Base-by-base conservation (phyloP, 2,329 filamentous ascomycete genomes). In the Pyrenophora graminea region DNA sequence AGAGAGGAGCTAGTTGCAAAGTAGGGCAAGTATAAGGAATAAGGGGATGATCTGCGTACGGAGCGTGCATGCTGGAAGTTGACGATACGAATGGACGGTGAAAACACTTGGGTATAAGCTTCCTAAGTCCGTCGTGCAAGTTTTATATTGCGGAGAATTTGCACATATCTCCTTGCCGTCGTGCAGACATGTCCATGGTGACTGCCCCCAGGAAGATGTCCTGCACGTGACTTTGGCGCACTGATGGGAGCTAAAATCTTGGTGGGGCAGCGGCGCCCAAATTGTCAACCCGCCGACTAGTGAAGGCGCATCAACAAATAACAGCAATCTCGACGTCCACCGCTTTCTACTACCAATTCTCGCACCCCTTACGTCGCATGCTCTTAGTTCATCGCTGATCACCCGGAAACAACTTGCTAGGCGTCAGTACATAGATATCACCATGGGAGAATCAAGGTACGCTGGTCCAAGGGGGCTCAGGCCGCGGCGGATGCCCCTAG, bases 391-490 rank as follows among this genome's bases (percentile, higher is more conserved):
- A 47, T 48, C 44, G 39, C 44, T 27, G 33, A 49, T 39, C 40
- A 49, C 39, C 43, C 48, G 32, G 21, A 19, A 27, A 38, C 33
- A 49, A 33, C 39, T 8, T 45, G 36, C 37, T 23, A 43, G 18
- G 36, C 33, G 21, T 13, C 42, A 31, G 45, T 43, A 51, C 39
- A 51, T 45, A 48, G 43, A 54, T 53, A 41, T 34, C 64, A 64
- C 74, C 65, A 86, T 86, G 84, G 82, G 83, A 74, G 84, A 86
- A 79, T 86, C 84, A 69, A 83, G 83, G 83, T 85, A 75, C 51
- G 66, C 43, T 25, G 19, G 27, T 36, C 18, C 15, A 39, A 32
- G 37, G 51, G 47, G 51, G 49, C 39, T 39, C 39, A 25, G 39
- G 18, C 39, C 36, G 18, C 21, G 39, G 44, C 39, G 36, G 15